Evolutionary conservation across 352 stramenopile genomes (phyloP), one percentile per base, ranked within the genome.

Genomic region (Aphanomyces invadans): DNA sequence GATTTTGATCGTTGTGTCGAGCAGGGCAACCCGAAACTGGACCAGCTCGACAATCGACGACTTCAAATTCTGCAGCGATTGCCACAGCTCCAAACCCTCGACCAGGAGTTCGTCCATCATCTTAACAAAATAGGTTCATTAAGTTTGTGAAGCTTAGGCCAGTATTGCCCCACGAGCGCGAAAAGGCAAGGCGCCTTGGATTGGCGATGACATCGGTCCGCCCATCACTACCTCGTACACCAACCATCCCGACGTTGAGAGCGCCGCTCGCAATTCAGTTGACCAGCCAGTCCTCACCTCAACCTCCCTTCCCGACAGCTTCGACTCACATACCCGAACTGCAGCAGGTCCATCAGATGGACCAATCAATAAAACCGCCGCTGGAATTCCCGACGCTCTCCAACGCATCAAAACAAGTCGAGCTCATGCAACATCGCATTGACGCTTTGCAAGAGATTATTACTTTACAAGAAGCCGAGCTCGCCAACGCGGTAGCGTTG

Each of bases 11-110:
- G 61, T 15, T 17, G 10, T 12, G 54, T 44, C 21, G 53, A 4
- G 17, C 65, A 88, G 69, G 78, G 73, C 3, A 91, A 91, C 17
- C 76, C 80, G 9, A 74, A 46, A 19, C 21, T 91, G 26, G 75
- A 77, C 0, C n/a, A 46, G 17, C 29, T 71, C 2, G 15, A 70
- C 1, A 71, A 64, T 12, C 88, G 87, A 53, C 73, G 82, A 0
- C 73, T 74, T 5, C 76, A 89, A 19, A 77, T 85, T 46, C 69
- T 89, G 29, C 46, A 62, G 4, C 76, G 85, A 76, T 71, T 91
- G 46, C 80, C 79, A 23, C 73, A 78, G 19, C 71, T 91, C 19
- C 57, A 75, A 51, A 71, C 65, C 4, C 73, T 91, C 9, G 80
- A 91, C 44, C 71, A 69, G 17, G 69, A 61, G 71, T 76, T 28